Base-by-base conservation (phyloP, 2,329 filamentous ascomycete genomes). In the Exophiala sp. region DNA sequence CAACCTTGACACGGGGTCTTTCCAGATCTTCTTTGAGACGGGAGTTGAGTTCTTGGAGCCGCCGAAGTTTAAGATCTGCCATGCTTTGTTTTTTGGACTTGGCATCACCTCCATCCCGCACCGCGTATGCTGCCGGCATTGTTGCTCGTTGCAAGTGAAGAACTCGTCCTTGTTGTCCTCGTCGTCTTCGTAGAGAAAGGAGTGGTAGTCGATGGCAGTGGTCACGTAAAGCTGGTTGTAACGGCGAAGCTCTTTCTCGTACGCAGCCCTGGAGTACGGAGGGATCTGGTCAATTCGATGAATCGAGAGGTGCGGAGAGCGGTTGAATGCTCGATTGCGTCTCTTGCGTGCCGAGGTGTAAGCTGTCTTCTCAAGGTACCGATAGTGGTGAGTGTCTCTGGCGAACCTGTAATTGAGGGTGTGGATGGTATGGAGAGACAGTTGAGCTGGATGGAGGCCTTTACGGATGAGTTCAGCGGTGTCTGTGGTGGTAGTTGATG, bases 31-130 rank as follows among this genome's bases (percentile, higher is more conserved):
- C 93, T 65, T 90, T 87, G 69, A 98, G 75, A 63, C 93, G 85
- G 71, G 88, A 88, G 78, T 97, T 98, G 65, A 98, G 81, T 75
- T 98, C 93, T 55, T 90, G 97, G 71, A 98, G 78, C 59, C 93
- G 86, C 65, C 93, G 85, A 65, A 97, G 82, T 79, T 98, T 98
- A 59, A 98, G 81, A 70, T 98, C 93, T 62, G 91, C 91, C 88
- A 98, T 97, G 68, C 88, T 95, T 75, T 97, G 93, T 78, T 96
- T 96, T 77, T 94, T 97, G 76, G 90, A 95, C 79, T 80, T 82
- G 51, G 65, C 74, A 66, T 82, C 80, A 61, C 80, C 79, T 60
- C 79, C 81, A 53, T 77, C 77, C 68, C 81, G 79, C 62, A 82
- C 75, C 67, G 83, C 81, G 70, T 84, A 85, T 52, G 80, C 75